Evolutionary conservation across 164 flowering plant genomes (phyloP).

Genomic region (Chloranthus sessilifolius): DNA sequence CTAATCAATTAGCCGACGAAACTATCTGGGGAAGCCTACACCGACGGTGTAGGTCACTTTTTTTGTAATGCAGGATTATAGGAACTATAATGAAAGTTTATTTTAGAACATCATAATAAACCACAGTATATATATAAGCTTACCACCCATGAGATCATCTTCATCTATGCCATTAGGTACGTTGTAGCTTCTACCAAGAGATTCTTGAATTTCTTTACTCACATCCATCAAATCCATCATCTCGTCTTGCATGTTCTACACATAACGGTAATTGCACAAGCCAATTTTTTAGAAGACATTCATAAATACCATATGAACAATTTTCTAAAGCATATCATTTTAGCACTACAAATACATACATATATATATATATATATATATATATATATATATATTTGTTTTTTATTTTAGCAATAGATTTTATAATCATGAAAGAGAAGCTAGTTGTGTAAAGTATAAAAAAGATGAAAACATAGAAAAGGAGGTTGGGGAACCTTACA

Average conservation of each 20-base stretch:
- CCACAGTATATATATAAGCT: too few species aligned
- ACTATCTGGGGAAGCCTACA: too few species aligned
- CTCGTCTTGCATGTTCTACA: constrained; percentile 87
- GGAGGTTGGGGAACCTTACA: constrained; percentile 29
- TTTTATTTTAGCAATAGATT: not conserved
- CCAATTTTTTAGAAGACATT: not conserved
- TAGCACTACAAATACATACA: too few species aligned
- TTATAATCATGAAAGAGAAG: not conserved
- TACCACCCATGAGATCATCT: constrained; percentile 91
- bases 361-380: not conserved
- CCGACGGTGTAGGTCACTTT: too few species aligned
- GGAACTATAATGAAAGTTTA: too few species aligned
- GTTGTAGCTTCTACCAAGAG: constrained; percentile 81
- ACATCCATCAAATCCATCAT: constrained; percentile 94
- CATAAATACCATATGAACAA: not conserved
- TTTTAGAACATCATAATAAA: too few species aligned
- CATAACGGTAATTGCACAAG: not conserved
- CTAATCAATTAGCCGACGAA: too few species aligned
- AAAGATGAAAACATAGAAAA: not conserved
- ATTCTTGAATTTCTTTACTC: constrained; percentile 83
- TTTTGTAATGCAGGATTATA: too few species aligned
- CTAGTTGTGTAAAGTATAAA: not conserved
- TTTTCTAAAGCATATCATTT: too few species aligned
- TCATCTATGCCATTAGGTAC: constrained; percentile 93
- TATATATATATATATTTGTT: not conserved